Conservation (phyloP, 768 basidiomycete species). For the Panus rudis region DNA sequence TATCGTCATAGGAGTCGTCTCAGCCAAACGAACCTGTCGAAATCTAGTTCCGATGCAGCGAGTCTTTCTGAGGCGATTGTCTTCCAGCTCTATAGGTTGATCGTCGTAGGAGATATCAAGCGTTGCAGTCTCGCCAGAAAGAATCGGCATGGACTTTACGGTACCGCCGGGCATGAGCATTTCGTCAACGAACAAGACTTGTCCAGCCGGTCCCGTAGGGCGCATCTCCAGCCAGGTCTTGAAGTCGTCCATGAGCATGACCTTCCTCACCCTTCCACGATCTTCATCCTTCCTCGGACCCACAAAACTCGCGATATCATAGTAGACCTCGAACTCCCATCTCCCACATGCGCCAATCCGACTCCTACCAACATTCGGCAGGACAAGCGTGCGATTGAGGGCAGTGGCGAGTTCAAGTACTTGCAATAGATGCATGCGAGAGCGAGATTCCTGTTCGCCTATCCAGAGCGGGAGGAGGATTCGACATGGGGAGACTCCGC, state of each 20-base stretch:
- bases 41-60: conserved; percentile 13
- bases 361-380: conserved; percentile 54
- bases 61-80: conserved; percentile 6
- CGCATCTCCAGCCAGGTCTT: conserved; percentile 29
- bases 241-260: conserved; percentile 32
- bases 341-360: conserved; percentile 45
- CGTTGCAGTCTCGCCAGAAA: conserved; percentile 16
- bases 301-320: conserved; percentile 28
- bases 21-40: conserved; percentile 8
- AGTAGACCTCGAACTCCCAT: conserved; percentile 45
- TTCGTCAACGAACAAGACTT: conserved; percentile 30
- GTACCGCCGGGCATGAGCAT: too few relatives aligned
- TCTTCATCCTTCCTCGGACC: conserved; percentile 5
- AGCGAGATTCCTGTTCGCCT: conserved; percentile 54
- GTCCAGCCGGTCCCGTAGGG: conserved; percentile 25
- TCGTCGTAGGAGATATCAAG: conserved; percentile 4
- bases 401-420: conserved; percentile 39
- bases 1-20: conserved; percentile 7
- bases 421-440: conserved; percentile 48
- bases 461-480: conserved; percentile 45
- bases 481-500: conserved; percentile 24
- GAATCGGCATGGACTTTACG: conserved; percentile 13
- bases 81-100: neutral
- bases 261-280: conserved; percentile 9
- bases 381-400: conserved; percentile 50